phyloP scores from a whole-genome alignment of 192 early-diverging fungal genomes.

The Phycomyces nitens region DNA sequence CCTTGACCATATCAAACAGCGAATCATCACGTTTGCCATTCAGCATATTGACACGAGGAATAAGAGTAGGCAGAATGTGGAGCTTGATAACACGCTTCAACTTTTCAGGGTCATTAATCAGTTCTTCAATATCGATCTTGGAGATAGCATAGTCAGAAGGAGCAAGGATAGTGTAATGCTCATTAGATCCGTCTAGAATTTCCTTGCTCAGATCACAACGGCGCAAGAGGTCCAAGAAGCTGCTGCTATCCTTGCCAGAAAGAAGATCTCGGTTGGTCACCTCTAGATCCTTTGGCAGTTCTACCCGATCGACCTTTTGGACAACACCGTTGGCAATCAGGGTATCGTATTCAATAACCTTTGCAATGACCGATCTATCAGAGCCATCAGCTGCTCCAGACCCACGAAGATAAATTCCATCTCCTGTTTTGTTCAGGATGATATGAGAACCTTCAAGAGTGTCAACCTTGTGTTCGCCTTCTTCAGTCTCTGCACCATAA shows the following conservation, averaged over 20 bases:
- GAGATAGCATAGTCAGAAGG: conserved; percentile 51
- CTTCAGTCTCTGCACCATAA: conserved; percentile 37
- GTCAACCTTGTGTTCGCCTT: conserved; percentile 27
- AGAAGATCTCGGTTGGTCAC: conserved; percentile 45
- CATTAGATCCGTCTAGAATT: conserved; percentile 25
- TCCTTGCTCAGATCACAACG: conserved; percentile 38
- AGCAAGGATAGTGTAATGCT: conserved; percentile 44
- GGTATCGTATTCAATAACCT: conserved; percentile 29
- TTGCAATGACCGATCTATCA: conserved; percentile 20
- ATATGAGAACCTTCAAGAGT: conserved; percentile 43
- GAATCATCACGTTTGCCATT: conserved; percentile 2
- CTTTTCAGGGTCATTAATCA: conserved; percentile 35
- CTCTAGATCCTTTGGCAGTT: conserved; percentile 39
- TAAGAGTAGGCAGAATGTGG: conserved; percentile 55
- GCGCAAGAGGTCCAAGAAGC: conserved; percentile 39
- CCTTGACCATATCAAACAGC: not conserved
- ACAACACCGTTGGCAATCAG: conserved; percentile 45
- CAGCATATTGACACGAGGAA: conserved; percentile 10
- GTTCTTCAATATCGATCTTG: conserved; percentile 35
- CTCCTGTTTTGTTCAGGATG: conserved; percentile 37
- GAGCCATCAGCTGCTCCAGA: conserved; percentile 20
- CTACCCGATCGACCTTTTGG: conserved; percentile 44
- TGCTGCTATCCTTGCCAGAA: conserved; percentile 30
- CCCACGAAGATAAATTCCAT: conserved; percentile 18
- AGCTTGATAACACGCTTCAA: conserved; percentile 52